These are phyloP conservation scores for Spizellomyces punctatus DNA, from an alignment of 192 early-diverging fungal genomes.

Conservation along the genomic window DNA sequence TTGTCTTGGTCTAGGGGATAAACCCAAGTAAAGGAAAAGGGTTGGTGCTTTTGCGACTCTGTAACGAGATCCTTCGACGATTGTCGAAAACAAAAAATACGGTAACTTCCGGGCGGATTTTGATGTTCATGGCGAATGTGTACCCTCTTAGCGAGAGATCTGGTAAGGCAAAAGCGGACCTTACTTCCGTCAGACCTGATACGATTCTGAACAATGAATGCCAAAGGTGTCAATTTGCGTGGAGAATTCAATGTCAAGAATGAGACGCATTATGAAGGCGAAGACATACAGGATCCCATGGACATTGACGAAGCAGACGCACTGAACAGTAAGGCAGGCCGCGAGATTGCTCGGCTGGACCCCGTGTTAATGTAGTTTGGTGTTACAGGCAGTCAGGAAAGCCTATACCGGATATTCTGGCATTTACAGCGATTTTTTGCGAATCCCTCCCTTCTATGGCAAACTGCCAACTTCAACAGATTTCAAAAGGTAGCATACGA, in stretches of 20 bases:
- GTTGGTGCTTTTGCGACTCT: constrained; percentile 77
- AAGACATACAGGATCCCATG: constrained; percentile 41
- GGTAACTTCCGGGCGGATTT: constrained; percentile 82
- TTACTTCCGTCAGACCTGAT: too few species aligned
- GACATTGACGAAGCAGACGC: constrained; percentile 39
- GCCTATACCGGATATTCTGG: constrained; percentile 72
- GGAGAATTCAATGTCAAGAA: constrained; percentile 86
- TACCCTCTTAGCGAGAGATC: constrained; percentile 88
- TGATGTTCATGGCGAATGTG: constrained; percentile 82
- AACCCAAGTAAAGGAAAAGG: constrained; percentile 80
- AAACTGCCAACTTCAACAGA: constrained; percentile 35
- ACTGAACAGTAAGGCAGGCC: background rate
- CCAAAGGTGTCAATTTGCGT: constrained; percentile 75
- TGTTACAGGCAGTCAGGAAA: background rate
- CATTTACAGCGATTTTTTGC: constrained; percentile 74
- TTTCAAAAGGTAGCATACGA: constrained; percentile 43
- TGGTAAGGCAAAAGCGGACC: constrained; percentile 33
- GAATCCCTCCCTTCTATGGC: constrained; percentile 61
- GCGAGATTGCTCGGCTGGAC: background rate
- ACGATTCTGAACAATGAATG: background rate
- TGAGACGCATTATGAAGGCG: constrained; percentile 48
- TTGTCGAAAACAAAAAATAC: constrained; percentile 83
- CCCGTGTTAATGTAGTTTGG: too few species aligned
- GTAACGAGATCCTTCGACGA: constrained; percentile 87
- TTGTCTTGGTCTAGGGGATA: constrained; percentile 54